These are phyloP conservation scores for Tephrocybe rancida DNA, from an alignment of 768 basidiomycete genomes.

Conservation along the genomic window DNA sequence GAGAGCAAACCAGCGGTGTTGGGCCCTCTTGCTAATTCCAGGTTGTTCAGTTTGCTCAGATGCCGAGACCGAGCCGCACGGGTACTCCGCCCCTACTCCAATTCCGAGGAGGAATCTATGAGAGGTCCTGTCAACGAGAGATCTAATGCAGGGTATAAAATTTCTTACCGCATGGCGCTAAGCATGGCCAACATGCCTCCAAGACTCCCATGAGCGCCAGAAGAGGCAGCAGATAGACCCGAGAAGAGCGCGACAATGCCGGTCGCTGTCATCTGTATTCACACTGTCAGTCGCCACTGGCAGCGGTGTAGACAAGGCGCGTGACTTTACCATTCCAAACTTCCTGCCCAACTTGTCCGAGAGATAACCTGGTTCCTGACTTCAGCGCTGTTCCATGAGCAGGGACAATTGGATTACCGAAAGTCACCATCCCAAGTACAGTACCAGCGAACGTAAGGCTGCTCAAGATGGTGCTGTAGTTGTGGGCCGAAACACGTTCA, in stretches of 20 bases:
- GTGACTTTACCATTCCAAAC: conserved; percentile 75
- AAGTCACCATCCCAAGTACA: conserved; percentile 81
- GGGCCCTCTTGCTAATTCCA: conserved; percentile 75
- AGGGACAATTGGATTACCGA: conserved; percentile 43
- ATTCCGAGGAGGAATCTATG: conserved; percentile 84
- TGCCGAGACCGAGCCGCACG: conserved; percentile 86
- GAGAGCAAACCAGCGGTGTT: conserved; percentile 84
- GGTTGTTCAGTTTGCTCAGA: conserved; percentile 90
- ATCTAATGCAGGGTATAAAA: not conserved
- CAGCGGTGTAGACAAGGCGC: not conserved
- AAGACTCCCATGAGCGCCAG: conserved; percentile 75
- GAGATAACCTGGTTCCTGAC: conserved; percentile 51
- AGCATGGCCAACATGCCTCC: conserved; percentile 78
- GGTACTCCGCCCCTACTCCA: conserved; percentile 88
- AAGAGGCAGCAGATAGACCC: conserved; percentile 77
- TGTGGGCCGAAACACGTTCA: conserved; percentile 46
- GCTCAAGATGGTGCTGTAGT: conserved; percentile 65
- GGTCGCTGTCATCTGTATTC: conserved; percentile 71
- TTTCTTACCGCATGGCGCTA: conserved; percentile 67
- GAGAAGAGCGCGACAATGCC: conserved; percentile 87
- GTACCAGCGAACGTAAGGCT: conserved; percentile 85
- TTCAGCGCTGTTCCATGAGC: not conserved
- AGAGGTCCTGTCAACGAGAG: not conserved
- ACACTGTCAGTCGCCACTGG: conserved; percentile 13
- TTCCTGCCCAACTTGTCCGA: conserved; percentile 88